Evolutionary conservation across 1,284 basidiomycete genomes (phyloP), one percentile per base, ranked within the genome.

Genomic region (Chalciporus piperatoides): DNA sequence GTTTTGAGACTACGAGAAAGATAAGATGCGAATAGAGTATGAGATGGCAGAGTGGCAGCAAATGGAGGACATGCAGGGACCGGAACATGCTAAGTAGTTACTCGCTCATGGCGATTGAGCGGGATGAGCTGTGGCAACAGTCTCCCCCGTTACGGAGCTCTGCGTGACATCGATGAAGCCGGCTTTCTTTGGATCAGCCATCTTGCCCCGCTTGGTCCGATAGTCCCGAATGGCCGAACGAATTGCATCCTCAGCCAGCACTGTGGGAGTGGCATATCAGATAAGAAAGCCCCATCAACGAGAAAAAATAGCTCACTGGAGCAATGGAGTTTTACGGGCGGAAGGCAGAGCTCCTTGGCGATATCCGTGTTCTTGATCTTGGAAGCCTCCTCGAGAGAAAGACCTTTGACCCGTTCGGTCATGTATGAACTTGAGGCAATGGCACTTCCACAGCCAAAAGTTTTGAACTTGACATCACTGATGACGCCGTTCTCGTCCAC

Each of bases 341-440:
- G 97, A 46, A 99, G 74, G 62, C 86, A 90, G 14, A 97, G 72
- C 71, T 98, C 95, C 74, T 97, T 95, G 8, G 97, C 97, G 65
- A 99, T 99, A 70, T 99, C 97, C 7, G 96, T 99, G 77, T 99
- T 99, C 74, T 95, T 97, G 65, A 99, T 97, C 65, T 88, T 85
- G 50, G 91, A 92, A 11, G 97, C 97, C 58, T 96, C 90, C 50
- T 98, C 95, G 49, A 99, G 74, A 14, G 87, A 87, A 59, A 99
- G 78, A 21, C 97, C 97, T 75, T 90, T 97, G 59, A 99, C 95
- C 45, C 94, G 88, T 75, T 99, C 96, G 15, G 96, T 99, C 89
- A 97, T 93, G 70, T 94, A 97, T 10, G 90, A 93, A 64, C 90
- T 93, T 3, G 92, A 96, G 2, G 97, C 97, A 56, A 99, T 99